Percentiles rank a stretch among this genome's conserved stretches.
These are phyloP conservation scores for Simplicillium aogashimaense DNA, from an alignment of 2,329 filamentous ascomycete species.

Conservation along the genomic window DNA sequence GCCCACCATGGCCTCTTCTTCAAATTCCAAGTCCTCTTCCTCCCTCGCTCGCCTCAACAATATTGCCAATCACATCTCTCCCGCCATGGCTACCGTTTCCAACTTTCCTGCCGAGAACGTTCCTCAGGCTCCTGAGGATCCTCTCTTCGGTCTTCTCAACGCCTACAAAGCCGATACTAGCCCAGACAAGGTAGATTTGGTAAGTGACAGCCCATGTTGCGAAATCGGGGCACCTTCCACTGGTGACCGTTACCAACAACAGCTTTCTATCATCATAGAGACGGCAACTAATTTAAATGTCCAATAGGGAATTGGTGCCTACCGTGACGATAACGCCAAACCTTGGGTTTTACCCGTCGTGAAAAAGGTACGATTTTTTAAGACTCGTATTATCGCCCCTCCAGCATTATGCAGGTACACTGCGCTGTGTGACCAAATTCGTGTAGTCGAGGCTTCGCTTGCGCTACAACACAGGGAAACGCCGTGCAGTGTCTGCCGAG, in stretches of 20 bases:
- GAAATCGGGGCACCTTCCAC: slow-evolving; percentile 2
- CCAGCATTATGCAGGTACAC: not conserved
- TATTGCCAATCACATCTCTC: slow-evolving; percentile 62
- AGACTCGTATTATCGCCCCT: not conserved
- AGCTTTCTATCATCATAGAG: not conserved
- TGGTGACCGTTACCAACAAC: slow-evolving; percentile 5
- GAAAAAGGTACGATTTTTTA: slow-evolving; percentile 60
- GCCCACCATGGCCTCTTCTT: slow-evolving; percentile 13
- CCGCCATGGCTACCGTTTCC: slow-evolving; percentile 39
- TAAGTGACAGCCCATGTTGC: slow-evolving; percentile 29
- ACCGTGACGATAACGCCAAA: slow-evolving; percentile 90
- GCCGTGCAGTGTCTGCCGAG: no score
- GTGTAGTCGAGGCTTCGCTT: no score
- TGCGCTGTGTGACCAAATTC: not conserved
- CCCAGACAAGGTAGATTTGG: slow-evolving; percentile 83
- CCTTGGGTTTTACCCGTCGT: slow-evolving; percentile 96
- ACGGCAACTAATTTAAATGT: not conserved
- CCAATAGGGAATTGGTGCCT: slow-evolving; percentile 68
- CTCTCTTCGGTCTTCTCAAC: slow-evolving; percentile 85
- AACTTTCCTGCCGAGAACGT: slow-evolving; percentile 69
- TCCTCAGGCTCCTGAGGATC: slow-evolving; percentile 86
- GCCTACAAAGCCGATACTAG: slow-evolving; percentile 73
- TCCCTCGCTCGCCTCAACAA: slow-evolving; percentile 46
- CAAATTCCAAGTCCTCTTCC: slow-evolving; percentile 28
- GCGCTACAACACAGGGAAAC: no score